Percentiles rank a stretch among this genome's conserved stretches.
Evolutionary conservation across 352 stramenopile genomes (phyloP).

Genomic region (Peronospora destructor): DNA sequence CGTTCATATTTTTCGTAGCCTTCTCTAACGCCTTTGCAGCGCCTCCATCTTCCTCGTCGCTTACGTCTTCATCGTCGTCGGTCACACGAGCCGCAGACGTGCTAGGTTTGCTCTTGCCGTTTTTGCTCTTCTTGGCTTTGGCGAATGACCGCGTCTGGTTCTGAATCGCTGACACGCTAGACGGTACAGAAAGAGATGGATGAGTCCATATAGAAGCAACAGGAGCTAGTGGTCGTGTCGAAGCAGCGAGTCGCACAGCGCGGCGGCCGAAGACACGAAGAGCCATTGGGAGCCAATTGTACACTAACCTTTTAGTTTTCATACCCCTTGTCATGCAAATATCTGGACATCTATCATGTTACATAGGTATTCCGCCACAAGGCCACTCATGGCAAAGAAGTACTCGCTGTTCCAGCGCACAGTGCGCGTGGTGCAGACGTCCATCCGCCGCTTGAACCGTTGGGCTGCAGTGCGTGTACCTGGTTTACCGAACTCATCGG

Average conservation of each 20-base stretch:
- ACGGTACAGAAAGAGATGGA: conserved; percentile 1
- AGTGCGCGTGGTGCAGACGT: conserved; percentile 66
- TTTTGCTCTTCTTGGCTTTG: conserved; percentile 64
- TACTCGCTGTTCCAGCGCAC: conserved; percentile 77
- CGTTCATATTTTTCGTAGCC: conserved; percentile 77
- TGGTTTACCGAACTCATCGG: conserved; percentile 62
- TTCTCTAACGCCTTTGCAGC: conserved; percentile 39
- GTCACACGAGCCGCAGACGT: conserved; percentile 3
- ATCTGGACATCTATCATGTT: too few species aligned
- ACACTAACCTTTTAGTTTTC: not conserved
- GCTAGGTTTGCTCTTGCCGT: conserved; percentile 26
- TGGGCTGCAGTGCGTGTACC: conserved; percentile 55
- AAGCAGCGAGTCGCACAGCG: conserved; percentile 20
- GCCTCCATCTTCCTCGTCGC: conserved; percentile 26
- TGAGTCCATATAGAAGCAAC: conserved; percentile 7
- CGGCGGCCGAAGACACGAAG: conserved; percentile 22
- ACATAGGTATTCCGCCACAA: not conserved
- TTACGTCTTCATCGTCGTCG: conserved; percentile 10
- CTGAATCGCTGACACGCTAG: conserved; percentile 7
- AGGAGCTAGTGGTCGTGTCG: conserved; percentile 8
- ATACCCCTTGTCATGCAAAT: not conserved
- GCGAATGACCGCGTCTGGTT: conserved; percentile 45
- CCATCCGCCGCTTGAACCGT: conserved; percentile 38
- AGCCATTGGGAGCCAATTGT: conserved; percentile 36
- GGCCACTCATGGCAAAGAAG: conserved; percentile 38